A percentile compares a stretch with the other conserved stretches of the same genome.
Evolutionary conservation across 768 basidiomycete species (phyloP).

Genomic region (Daedalea quercina): DNA sequence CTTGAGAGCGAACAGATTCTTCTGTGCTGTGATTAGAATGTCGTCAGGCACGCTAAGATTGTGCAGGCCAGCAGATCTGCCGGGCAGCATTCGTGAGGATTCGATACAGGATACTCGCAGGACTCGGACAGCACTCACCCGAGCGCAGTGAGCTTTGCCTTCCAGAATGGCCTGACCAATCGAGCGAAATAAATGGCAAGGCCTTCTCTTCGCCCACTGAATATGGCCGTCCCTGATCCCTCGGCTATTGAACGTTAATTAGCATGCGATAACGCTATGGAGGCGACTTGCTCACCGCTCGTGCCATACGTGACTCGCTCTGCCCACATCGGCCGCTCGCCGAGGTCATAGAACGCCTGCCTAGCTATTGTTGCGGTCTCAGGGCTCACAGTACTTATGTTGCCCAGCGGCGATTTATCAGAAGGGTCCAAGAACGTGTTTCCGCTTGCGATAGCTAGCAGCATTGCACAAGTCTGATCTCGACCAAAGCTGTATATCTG

Average conservation of each 20-base stretch:
- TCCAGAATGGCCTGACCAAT: slow-evolving; percentile 84
- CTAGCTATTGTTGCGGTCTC: slow-evolving; percentile 70
- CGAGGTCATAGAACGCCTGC: slow-evolving; percentile 82
- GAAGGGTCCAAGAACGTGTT: slow-evolving; percentile 69
- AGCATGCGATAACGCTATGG: not conserved
- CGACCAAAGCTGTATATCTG: slow-evolving; percentile 70
- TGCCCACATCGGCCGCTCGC: slow-evolving; percentile 77
- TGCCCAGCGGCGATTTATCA: slow-evolving; percentile 39
- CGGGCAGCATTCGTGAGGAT: not conserved
- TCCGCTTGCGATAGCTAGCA: slow-evolving; percentile 77
- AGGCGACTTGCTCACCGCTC: slow-evolving; percentile 33
- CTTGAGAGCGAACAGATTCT: slow-evolving; percentile 71
- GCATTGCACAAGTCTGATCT: slow-evolving; percentile 90
- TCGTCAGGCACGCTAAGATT: slow-evolving; percentile 60
- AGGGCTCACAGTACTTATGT: slow-evolving; percentile 44
- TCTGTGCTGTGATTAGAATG: slow-evolving; percentile 62
- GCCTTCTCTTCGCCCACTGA: slow-evolving; percentile 86
- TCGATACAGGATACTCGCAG: not conserved
- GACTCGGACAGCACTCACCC: slow-evolving; percentile 37
- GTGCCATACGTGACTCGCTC: slow-evolving; percentile 74
- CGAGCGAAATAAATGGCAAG: slow-evolving; percentile 83
- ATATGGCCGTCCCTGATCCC: slow-evolving; percentile 66
- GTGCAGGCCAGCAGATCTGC: slow-evolving; percentile 39
- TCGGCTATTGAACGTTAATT: slow-evolving; percentile 37
- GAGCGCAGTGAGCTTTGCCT: slow-evolving; percentile 60